phyloP scores from a whole-genome alignment of 345 rosid species.

The Sisymbrium altissimum region DNA sequence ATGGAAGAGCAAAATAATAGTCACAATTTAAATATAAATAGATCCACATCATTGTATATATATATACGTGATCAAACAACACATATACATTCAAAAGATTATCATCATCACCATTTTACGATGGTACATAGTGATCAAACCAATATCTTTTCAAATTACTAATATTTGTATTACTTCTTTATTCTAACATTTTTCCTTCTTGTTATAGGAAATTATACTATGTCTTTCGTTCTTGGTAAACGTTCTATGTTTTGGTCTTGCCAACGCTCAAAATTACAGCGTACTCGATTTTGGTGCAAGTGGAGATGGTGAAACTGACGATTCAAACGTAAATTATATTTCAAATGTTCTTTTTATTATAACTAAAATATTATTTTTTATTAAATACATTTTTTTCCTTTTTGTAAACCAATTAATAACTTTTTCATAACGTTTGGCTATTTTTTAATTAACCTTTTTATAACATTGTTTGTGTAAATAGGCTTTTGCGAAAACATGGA shows the following conservation, averaged over 20 bases:
- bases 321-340: slow-evolving; percentile 17
- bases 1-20: background rate
- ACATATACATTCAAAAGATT: no score
- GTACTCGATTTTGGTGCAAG: slow-evolving; percentile 20
- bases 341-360: background rate
- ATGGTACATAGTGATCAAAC: no score
- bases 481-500: slow-evolving; percentile 21
- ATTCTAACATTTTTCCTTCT: background rate
- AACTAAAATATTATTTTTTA: no score
- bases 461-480: no score
- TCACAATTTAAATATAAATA: no score
- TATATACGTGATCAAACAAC: background rate
- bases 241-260: slow-evolving; percentile 3
- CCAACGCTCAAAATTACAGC: slow-evolving; percentile 18
- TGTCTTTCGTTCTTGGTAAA: background rate
- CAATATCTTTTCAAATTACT: no score
- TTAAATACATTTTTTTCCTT: no score
- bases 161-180: background rate
- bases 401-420: no score
- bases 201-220: slow-evolving; percentile 5
- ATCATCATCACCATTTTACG: no score
- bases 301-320: slow-evolving; percentile 26
- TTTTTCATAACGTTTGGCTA: no score
- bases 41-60: background rate
- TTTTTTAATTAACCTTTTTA: no score